Percentiles rank a stretch among this genome's conserved stretches.
phyloP scores from a whole-genome alignment of 2,329 filamentous ascomycete genomes.

The Diplodia scrobiculata region DNA sequence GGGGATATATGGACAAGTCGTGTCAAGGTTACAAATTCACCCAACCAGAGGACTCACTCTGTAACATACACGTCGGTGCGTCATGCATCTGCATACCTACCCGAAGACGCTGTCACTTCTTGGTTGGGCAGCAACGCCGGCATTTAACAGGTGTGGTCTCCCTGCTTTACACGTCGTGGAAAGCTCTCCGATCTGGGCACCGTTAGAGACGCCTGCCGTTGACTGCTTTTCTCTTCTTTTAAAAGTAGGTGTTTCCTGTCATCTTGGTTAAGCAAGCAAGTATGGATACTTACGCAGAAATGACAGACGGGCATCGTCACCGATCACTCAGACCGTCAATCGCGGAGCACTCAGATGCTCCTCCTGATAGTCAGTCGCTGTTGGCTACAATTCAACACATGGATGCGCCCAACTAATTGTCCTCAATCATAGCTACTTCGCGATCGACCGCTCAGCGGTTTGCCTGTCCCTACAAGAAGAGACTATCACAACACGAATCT shows the following conservation, averaged over 20 bases:
- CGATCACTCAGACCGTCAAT: neutral
- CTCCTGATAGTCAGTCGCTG: neutral
- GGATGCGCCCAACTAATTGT: neutral
- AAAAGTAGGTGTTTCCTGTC: neutral
- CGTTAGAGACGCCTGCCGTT: neutral
- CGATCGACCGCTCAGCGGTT: neutral
- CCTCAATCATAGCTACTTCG: no score
- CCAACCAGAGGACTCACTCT: neutral
- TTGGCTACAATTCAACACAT: neutral
- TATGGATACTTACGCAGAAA: neutral
- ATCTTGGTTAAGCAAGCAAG: neutral
- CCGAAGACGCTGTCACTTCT: neutral
- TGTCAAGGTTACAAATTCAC: neutral
- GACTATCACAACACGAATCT: neutral
- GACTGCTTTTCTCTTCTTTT: neutral
- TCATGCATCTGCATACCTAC: neutral
- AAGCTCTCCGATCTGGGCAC: neutral
- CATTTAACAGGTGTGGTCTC: neutral
- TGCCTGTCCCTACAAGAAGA: neutral
- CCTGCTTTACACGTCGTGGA: neutral
- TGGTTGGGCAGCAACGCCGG: neutral
- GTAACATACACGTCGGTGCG: neutral
- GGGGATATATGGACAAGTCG: neutral
- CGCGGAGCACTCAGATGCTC: neutral
- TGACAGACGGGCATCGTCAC: neutral